Conservation (phyloP, 208 protist genomes). For the Leishmania arabica region DNA sequence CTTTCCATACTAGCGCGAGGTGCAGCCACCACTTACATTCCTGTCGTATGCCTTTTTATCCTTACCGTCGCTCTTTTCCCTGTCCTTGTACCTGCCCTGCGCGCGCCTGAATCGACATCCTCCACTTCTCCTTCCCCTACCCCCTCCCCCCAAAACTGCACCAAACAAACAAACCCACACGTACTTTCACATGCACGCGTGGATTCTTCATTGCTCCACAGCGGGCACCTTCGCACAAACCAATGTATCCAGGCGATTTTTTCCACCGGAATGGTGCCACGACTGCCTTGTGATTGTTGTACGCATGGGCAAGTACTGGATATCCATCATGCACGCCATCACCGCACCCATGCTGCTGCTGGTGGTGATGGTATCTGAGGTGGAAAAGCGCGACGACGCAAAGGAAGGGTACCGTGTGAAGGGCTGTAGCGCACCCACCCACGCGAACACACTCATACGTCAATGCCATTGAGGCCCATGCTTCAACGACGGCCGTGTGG, state of each 20-base stretch:
- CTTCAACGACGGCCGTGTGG: background rate
- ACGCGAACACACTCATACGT: background rate
- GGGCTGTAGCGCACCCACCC: background rate
- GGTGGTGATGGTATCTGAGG: slow-evolving; percentile 21
- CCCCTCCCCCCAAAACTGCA: background rate
- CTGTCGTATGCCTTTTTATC: too few species aligned
- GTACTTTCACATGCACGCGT: background rate
- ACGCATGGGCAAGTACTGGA: slow-evolving; percentile 17
- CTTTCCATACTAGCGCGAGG: background rate
- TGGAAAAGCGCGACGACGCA: slow-evolving; percentile 24
- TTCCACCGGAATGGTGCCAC: background rate
- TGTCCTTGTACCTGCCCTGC: background rate
- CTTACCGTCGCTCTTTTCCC: background rate
- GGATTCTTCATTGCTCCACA: background rate
- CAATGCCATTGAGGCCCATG: background rate
- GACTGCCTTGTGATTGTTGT: background rate
- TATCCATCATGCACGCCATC: slow-evolving; percentile 33
- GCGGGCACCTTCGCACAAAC: background rate
- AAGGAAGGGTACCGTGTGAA: background rate
- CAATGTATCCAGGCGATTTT: background rate
- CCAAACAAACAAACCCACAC: background rate
- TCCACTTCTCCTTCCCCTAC: background rate
- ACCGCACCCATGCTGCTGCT: slow-evolving; percentile 23
- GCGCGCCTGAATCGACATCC: background rate
- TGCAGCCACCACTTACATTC: too few species aligned